These are phyloP conservation scores for Claviceps arundinis DNA, from an alignment of 2,329 filamentous ascomycete genomes.

Conservation along the genomic window DNA sequence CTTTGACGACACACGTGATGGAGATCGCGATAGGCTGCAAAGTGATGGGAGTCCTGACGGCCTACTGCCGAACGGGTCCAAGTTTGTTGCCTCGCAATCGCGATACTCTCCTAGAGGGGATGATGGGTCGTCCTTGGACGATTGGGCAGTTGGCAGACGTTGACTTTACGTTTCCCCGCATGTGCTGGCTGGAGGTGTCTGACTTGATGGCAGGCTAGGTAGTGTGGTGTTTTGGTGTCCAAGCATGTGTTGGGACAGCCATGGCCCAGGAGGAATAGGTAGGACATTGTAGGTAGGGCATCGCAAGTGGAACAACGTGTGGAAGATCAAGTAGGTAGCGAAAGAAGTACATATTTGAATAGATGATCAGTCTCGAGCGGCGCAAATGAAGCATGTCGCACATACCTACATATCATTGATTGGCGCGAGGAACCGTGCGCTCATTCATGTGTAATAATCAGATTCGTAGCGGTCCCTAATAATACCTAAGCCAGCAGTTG, in stretches of 20 bases:
- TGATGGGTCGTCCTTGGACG: slow-evolving; percentile 23
- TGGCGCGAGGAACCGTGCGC: too few species aligned
- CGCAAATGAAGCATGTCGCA: too few species aligned
- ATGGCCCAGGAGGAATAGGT: too few species aligned
- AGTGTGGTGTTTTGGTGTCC: neutral
- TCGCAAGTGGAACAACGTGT: too few species aligned
- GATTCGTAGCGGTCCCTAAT: neutral
- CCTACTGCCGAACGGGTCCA: slow-evolving; percentile 17
- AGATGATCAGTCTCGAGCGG: too few species aligned
- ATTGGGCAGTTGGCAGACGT: slow-evolving; percentile 11
- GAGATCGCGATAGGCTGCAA: slow-evolving; percentile 15
- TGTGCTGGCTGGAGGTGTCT: slow-evolving; percentile 5
- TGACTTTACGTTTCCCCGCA: slow-evolving; percentile 10
- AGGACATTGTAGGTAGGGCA: too few species aligned
- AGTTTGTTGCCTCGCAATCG: slow-evolving; percentile 17
- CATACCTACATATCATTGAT: too few species aligned
- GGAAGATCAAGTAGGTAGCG: too few species aligned
- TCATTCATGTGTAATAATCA: neutral
- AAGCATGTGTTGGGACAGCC: neutral
- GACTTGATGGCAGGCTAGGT: neutral
- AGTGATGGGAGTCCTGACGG: slow-evolving; percentile 26
- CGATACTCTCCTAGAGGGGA: slow-evolving; percentile 27
- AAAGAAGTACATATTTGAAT: too few species aligned
- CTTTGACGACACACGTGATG: slow-evolving; percentile 25
- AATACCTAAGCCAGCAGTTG: neutral